These are phyloP conservation scores for Thalassiosira hispida DNA, from an alignment of 352 stramenopile genomes.

Conservation along the genomic window DNA sequence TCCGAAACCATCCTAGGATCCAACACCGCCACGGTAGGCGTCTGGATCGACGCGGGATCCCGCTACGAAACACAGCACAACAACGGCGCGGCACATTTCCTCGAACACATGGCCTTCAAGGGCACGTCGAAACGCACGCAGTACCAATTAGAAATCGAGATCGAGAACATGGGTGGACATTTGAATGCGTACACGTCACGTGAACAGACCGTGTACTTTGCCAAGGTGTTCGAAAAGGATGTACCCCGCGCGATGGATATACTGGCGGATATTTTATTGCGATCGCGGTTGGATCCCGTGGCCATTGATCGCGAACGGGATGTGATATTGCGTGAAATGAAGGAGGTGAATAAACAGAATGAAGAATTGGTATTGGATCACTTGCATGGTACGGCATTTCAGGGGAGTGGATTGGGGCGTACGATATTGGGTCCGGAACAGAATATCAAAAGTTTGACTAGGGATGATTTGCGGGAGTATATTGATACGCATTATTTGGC, in stretches of 20 bases:
- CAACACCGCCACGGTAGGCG: constrained; percentile 96
- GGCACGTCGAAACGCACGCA: constrained; percentile 96
- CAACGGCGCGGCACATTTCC: constrained; percentile 99
- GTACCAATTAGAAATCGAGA: constrained; percentile 98
- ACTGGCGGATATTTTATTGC: constrained; percentile 98
- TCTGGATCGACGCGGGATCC: constrained; percentile 85
- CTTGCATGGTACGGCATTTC: constrained; percentile 98
- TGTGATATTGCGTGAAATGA: constrained; percentile 99
- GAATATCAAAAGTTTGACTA: constrained; percentile 96
- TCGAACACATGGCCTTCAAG: constrained; percentile 99
- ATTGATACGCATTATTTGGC: constrained; percentile 99
- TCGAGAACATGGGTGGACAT: constrained; percentile 99
- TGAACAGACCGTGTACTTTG: constrained; percentile 99
- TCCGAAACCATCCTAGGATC: constrained; percentile 91
- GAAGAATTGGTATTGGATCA: constrained; percentile 98
- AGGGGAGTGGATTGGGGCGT: constrained; percentile 95
- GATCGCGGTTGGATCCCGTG: constrained; percentile 95
- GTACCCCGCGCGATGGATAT: constrained; percentile 97
- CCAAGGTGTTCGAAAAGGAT: constrained; percentile 99
- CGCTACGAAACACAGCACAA: constrained; percentile 98
- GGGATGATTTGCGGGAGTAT: constrained; percentile 95
- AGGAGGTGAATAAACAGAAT: constrained; percentile 97
- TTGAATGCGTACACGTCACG: constrained; percentile 99
- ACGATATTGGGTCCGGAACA: constrained; percentile 99
- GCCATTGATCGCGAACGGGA: constrained; percentile 97